Conservation (phyloP, 164 flowering plant species). For the Santalum album region DNA sequence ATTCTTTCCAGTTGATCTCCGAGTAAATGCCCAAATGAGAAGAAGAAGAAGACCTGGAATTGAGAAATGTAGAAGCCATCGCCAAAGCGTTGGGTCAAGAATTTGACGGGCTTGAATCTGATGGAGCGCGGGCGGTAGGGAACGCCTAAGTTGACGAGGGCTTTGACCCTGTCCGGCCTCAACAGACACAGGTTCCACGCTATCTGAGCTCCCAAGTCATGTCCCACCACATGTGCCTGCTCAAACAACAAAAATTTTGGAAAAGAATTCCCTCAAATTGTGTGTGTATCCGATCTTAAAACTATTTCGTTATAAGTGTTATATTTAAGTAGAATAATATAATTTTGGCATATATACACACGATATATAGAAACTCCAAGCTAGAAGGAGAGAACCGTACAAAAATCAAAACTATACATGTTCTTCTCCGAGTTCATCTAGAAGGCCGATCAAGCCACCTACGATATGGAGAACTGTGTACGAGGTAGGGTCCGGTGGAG, state of each 20-base stretch:
- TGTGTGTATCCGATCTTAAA: too few relatives aligned
- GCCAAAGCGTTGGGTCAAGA: constrained; percentile 15
- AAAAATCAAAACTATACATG: too few relatives aligned
- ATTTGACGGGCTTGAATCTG: constrained; percentile 13
- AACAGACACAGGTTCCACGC: constrained; percentile 16
- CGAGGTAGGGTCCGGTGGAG: constrained; percentile 16
- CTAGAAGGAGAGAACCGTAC: too few relatives aligned
- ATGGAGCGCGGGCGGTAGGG: constrained; percentile 19
- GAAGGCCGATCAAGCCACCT: constrained; percentile 26
- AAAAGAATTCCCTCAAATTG: too few relatives aligned
- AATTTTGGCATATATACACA: too few relatives aligned
- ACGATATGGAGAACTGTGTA: constrained; percentile 24
- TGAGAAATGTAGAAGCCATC: constrained; percentile 24
- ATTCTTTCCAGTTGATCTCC: constrained; percentile 12
- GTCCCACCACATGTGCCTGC: constrained; percentile 25
- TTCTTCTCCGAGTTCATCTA: constrained; percentile 20
- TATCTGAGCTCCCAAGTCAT: constrained; percentile 27
- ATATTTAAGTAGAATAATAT: too few relatives aligned
- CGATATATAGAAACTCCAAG: too few relatives aligned
- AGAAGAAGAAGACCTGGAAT: constrained; percentile 19
- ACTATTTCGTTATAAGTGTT: not conserved
- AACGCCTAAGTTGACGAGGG: constrained; percentile 18
- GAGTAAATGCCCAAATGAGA: too few relatives aligned
- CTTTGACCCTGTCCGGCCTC: constrained; percentile 27
- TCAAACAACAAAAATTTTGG: too few relatives aligned